Conservation (phyloP, 768 basidiomycete species). For the Boletus barrowsii region DNA sequence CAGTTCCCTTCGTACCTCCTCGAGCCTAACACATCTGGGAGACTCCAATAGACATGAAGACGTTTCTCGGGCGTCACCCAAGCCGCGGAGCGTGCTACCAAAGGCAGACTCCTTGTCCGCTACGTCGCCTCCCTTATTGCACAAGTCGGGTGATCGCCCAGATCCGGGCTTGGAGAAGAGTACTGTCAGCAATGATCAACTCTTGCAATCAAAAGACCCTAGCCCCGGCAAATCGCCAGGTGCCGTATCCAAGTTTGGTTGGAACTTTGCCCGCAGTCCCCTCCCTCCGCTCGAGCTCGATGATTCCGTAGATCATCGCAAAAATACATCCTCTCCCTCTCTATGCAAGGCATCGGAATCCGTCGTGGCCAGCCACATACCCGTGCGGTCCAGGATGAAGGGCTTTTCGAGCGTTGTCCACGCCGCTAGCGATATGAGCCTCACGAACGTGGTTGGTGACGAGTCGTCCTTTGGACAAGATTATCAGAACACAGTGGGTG, state of each 20-base stretch:
- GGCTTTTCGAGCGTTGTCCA: slow-evolving; percentile 16
- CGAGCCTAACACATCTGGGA: slow-evolving; percentile 16
- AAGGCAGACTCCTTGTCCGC: background rate
- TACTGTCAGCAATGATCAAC: background rate
- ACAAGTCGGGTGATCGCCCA: slow-evolving; percentile 2
- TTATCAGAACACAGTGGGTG: slow-evolving; percentile 26
- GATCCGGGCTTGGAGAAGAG: background rate
- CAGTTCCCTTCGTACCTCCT: slow-evolving; percentile 15
- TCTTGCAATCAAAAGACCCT: background rate
- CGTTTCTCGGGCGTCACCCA: background rate
- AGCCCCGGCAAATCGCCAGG: slow-evolving; percentile 21
- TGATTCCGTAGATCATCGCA: slow-evolving; percentile 13
- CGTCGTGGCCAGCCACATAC: slow-evolving; percentile 40
- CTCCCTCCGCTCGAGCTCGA: slow-evolving; percentile 43
- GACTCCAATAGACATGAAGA: slow-evolving; percentile 9
- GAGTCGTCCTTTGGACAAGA: slow-evolving; percentile 24
- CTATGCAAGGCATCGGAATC: slow-evolving; percentile 25
- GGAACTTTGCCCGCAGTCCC: slow-evolving; percentile 37
- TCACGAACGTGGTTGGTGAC: slow-evolving; percentile 23
- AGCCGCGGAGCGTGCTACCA: background rate
- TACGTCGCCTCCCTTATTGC: background rate
- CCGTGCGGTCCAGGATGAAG: slow-evolving; percentile 41
- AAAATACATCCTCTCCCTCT: slow-evolving; percentile 24
- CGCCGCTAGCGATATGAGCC: slow-evolving; percentile 17
- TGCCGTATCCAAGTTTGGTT: slow-evolving; percentile 34